Conservation (phyloP, 2,329 filamentous ascomycete species). For the Fusarium circinatum region DNA sequence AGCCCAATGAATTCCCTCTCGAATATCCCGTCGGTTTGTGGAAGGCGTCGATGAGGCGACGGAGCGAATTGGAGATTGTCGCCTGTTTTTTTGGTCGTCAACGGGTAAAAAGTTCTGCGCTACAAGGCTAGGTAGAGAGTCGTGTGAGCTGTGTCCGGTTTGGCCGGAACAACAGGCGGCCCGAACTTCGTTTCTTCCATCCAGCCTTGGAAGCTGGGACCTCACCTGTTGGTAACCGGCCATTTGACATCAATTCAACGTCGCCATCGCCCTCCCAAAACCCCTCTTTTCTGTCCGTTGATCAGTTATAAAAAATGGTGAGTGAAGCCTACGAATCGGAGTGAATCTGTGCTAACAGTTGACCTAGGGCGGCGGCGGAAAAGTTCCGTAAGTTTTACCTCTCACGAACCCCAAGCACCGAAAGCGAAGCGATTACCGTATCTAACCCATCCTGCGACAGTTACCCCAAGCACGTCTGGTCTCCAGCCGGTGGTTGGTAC, state of each 20-base stretch:
- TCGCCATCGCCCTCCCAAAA: conserved; percentile 46
- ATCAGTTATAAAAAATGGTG: conserved; percentile 66
- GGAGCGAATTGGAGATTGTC: conserved; percentile 14
- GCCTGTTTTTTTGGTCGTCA: conserved; percentile 32
- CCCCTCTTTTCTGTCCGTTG: conserved; percentile 48
- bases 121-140: conserved; percentile 42
- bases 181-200: conserved; percentile 31
- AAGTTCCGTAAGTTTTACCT: conserved; percentile 62
- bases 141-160: conserved; percentile 47
- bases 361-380: conserved; percentile 78
- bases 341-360: conserved; percentile 52
- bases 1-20: conserved; percentile 34
- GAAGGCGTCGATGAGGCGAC: conserved; percentile 25
- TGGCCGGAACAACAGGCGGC: conserved; percentile 42
- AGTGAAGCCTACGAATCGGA: conserved; percentile 29
- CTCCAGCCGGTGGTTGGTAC: conserved; percentile 98
- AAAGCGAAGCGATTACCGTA: conserved; percentile 17
- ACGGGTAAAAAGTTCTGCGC: conserved; percentile 52
- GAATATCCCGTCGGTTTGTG: conserved; percentile 18
- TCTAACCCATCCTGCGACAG: conserved; percentile 56
- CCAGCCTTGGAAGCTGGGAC: conserved; percentile 25
- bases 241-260: conserved; percentile 35
- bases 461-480: conserved; percentile 99
- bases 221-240: conserved; percentile 30
- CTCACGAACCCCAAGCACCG: conserved; percentile 29